These are phyloP conservation scores for Podaxis sp. DNA, from an alignment of 768 basidiomycete genomes.

Conservation along the genomic window DNA sequence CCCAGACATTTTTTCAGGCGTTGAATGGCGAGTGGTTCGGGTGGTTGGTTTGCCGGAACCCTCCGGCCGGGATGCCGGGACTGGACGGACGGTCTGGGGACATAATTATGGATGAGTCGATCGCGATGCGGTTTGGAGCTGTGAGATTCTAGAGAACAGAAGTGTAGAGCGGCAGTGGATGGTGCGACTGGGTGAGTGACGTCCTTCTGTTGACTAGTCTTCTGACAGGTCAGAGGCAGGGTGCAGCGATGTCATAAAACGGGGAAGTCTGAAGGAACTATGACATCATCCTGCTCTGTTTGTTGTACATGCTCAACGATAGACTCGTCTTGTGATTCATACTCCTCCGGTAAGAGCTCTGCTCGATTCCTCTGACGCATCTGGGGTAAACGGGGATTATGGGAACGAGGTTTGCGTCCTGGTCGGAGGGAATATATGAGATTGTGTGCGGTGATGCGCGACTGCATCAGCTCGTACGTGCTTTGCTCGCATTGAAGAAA, in stretches of 20 bases:
- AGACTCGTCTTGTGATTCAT: neutral
- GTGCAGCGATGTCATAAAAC: slow-evolving; percentile 4
- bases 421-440: neutral
- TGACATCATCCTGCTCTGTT: slow-evolving; percentile 10
- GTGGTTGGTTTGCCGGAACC: neutral
- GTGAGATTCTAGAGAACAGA: neutral
- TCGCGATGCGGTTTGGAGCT: neutral
- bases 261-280: neutral
- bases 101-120: neutral
- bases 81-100: neutral
- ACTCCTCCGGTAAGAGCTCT: slow-evolving; percentile 8
- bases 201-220: neutral
- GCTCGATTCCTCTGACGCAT: neutral
- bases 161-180: neutral
- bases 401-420: neutral
- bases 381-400: neutral
- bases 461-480: neutral
- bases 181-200: neutral
- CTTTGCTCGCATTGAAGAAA: neutral
- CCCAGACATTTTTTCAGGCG: neutral
- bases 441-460: neutral
- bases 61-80: neutral
- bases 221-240: neutral
- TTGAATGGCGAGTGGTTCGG: neutral
- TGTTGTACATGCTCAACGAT: neutral